Conservation (phyloP, 306 rosid species). For the Arachis stenosperma region DNA sequence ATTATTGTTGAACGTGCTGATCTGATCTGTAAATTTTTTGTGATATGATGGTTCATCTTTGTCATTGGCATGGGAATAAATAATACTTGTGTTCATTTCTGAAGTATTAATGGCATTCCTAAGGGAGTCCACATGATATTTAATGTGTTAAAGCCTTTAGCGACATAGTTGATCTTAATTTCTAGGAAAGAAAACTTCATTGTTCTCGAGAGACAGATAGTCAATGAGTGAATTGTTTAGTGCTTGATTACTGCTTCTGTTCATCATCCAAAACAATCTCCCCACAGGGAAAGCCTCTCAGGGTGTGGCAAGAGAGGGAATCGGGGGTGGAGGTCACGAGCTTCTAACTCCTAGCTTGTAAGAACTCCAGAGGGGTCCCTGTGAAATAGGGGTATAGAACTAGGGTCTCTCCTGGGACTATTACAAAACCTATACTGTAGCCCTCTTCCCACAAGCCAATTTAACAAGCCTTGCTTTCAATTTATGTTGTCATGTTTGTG, state of each 20-base stretch:
- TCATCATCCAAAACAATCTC: background rate
- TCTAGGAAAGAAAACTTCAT: conserved; percentile 26
- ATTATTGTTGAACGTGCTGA: background rate
- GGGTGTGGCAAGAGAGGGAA: no score
- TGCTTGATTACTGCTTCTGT: conserved; percentile 14
- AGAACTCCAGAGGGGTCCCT: no score
- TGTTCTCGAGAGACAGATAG: conserved; percentile 18
- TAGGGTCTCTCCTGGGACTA: no score
- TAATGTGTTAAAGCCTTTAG: conserved; percentile 13
- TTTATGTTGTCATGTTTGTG: conserved; percentile 13
- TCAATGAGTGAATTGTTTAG: background rate
- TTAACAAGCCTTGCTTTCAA: conserved; percentile 15
- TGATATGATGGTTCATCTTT: conserved; percentile 6
- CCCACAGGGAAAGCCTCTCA: no score
- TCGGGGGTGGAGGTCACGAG: no score
- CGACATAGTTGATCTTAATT: conserved; percentile 26
- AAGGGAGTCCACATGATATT: conserved; percentile 31
- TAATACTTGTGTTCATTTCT: background rate
- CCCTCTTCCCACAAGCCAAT: background rate
- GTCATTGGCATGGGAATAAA: conserved; percentile 11
- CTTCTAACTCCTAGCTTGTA: no score
- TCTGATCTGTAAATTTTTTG: conserved; percentile 1
- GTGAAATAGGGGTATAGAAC: no score
- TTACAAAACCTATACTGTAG: no score
- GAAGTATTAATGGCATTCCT: conserved; percentile 23